Evolutionary conservation across 176 grass and related monocot genomes (phyloP), one percentile per base, ranked within the genome.

Genomic region (Neostapfia colusana): DNA sequence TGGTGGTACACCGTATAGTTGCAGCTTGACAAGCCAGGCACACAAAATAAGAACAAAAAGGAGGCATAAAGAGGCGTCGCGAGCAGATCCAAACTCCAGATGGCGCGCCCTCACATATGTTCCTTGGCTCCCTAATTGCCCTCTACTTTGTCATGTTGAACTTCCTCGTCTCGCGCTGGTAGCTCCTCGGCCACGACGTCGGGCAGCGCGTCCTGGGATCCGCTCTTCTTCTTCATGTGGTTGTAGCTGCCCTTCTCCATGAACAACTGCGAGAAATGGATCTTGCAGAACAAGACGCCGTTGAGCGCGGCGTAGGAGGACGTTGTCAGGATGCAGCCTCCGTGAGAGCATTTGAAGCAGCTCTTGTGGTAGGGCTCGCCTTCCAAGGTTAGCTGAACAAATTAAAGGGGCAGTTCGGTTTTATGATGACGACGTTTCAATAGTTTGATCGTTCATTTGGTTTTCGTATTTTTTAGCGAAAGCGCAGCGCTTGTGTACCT

Each of bases 241-340:
- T 23, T 94, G 76, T 98, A 98, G 89, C 95, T 98, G 42, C 95
- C 95, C 77, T 94, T 98, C 91, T 98, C 95, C 89, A 89, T 94
- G 87, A 98, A 98, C 36, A 98, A 76, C 80, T 98, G 95, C 16
- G 18, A 53, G 45, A 98, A 98, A 83, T 98, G 95, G 77, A 93
- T 93, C 89, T 92, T 98, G 87, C 95, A 98, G 89, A 88, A 98
- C 69, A 98, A 85, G 55, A 88, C 88, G 55, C 95, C 95, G 31
- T 98, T 88, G 40, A 98, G 91, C 20, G 95, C 95, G 8, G 95
- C 95, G 50, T 98, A 98, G 70, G 88, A 93, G 25, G 87, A 92
- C 27, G 89, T 82, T 59, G 86, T 97, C 40, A 97, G 82, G 66
- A 83, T 89, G 95, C 95, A 97, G 20, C 95, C 95, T 11, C 83